Conservation (phyloP, 495 filamentous ascomycete species). For the Glonium stellatum region DNA sequence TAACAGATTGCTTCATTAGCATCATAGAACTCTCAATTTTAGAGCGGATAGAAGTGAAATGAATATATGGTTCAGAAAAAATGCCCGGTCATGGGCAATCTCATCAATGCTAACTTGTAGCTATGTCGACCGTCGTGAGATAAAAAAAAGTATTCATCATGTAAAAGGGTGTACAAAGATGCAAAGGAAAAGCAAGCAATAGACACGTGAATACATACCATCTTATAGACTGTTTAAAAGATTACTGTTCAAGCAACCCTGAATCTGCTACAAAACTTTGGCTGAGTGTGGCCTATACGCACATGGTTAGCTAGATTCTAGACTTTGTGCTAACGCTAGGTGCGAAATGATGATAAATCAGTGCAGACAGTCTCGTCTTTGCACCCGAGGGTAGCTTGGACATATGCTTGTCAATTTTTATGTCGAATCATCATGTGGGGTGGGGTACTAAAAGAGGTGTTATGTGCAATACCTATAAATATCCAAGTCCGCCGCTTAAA, state of each 20-base stretch:
- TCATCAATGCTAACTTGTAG: constrained; percentile 75
- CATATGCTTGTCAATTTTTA: constrained; percentile 81
- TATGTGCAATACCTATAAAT: not conserved
- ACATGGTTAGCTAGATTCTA: too few species aligned
- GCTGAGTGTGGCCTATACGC: too few species aligned
- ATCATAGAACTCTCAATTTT: not conserved
- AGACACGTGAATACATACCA: constrained; percentile 6
- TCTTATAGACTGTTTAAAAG: too few species aligned
- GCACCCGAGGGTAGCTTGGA: constrained; percentile 57
- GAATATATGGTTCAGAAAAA: not conserved
- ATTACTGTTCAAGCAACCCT: too few species aligned
- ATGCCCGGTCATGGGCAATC: constrained; percentile 78
- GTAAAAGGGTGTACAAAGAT: constrained; percentile 24
- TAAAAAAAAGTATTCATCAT: constrained; percentile 68
- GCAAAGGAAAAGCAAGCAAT: constrained; percentile 35
- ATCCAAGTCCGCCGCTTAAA: not conserved
- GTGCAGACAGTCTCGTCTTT: constrained; percentile 52
- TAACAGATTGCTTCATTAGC: too few species aligned
- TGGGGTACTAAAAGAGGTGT: constrained; percentile 1
- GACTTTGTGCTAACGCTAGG: too few species aligned
- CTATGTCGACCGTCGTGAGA: constrained; percentile 99
- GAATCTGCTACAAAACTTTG: too few species aligned
- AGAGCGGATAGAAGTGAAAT: not conserved
- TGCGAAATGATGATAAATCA: constrained; percentile 8
- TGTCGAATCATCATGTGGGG: constrained; percentile 55